phyloP scores from a whole-genome alignment of 2,329 filamentous ascomycete genomes.

The Microcyclosporella mali region DNA sequence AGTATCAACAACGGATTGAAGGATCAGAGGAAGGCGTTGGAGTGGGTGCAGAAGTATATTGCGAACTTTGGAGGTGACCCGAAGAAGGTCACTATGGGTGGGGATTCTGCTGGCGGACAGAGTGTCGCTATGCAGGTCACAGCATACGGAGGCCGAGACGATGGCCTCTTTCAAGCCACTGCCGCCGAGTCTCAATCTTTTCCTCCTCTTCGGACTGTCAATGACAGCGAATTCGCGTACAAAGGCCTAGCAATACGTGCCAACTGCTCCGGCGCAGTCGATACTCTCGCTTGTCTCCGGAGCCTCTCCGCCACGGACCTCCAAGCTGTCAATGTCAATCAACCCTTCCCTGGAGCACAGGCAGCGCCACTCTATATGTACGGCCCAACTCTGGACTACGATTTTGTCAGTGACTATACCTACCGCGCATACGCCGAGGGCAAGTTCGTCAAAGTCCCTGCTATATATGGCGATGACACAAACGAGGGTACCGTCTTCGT shows the following conservation, averaged over 20 bases:
- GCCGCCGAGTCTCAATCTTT: conserved; percentile 52
- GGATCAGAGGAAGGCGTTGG: conserved; percentile 62
- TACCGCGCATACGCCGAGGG: conserved; percentile 44
- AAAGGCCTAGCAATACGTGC: conserved; percentile 47
- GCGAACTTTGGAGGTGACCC: conserved; percentile 63
- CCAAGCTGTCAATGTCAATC: conserved; percentile 42
- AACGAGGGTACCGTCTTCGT: conserved; percentile 62
- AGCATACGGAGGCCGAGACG: conserved; percentile 45
- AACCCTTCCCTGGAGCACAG: conserved; percentile 41
- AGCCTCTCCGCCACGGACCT: conserved; percentile 39
- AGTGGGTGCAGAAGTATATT: conserved; percentile 66
- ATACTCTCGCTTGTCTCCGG: conserved; percentile 48
- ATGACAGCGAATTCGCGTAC: conserved; percentile 48
- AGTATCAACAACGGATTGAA: conserved; percentile 63
- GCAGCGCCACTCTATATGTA: conserved; percentile 46
- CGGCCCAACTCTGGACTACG: conserved; percentile 46
- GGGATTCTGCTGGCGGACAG: conserved; percentile 61
- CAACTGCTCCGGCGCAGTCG: conserved; percentile 36
- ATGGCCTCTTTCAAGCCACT: conserved; percentile 47
- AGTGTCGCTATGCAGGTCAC: conserved; percentile 60
- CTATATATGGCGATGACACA: conserved; percentile 52
- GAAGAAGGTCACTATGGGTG: conserved; percentile 60
- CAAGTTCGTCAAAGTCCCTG: conserved; percentile 47
- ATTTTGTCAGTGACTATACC: conserved; percentile 48
- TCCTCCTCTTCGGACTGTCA: conserved; percentile 42